Conservation (phyloP, 768 basidiomycete species). For the Tubosaeta sp. region DNA sequence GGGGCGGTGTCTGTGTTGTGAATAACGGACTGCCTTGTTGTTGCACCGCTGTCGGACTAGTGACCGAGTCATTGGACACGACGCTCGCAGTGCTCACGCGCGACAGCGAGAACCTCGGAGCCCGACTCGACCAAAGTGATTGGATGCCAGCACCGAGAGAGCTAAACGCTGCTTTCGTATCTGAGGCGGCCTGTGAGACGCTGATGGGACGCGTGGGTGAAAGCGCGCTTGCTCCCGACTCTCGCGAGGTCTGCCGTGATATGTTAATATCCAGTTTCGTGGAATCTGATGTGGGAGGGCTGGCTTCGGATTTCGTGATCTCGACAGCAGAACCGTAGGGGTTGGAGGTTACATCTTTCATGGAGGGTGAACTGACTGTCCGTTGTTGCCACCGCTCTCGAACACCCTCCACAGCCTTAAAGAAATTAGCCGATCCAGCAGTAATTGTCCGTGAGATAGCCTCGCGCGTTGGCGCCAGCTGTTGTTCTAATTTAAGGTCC, state of each 20-base stretch:
- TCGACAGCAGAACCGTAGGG: slow-evolving; percentile 23
- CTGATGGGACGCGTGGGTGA: slow-evolving; percentile 22
- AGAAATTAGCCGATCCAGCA: slow-evolving; percentile 72
- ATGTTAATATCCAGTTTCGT: slow-evolving; percentile 13
- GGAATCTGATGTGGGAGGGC: slow-evolving; percentile 12
- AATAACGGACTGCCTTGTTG: slow-evolving; percentile 1
- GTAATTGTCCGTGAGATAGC: slow-evolving; percentile 76
- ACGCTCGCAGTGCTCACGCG: slow-evolving; percentile 26
- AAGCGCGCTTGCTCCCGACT: slow-evolving; percentile 16
- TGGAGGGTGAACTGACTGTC: slow-evolving; percentile 23
- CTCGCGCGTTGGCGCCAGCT: slow-evolving; percentile 89
- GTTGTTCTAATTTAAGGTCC: slow-evolving; percentile 88
- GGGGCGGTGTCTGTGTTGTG: slow-evolving; percentile 9
- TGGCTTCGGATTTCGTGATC: slow-evolving; percentile 29
- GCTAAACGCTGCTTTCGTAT: slow-evolving; percentile 33
- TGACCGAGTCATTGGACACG: slow-evolving; percentile 20
- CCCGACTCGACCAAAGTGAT: slow-evolving; percentile 42
- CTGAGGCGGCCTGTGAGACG: slow-evolving; percentile 30
- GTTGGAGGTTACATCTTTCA: slow-evolving; percentile 19
- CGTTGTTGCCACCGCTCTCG: slow-evolving; percentile 64
- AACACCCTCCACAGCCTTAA: slow-evolving; percentile 89
- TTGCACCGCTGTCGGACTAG: slow-evolving; percentile 9
- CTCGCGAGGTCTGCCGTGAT: slow-evolving; percentile 23
- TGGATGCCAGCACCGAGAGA: slow-evolving; percentile 46
- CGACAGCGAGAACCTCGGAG: slow-evolving; percentile 37